phyloP scores from a whole-genome alignment of 2,329 filamentous ascomycete genomes.

The Alternaria novae-zelandiae region DNA sequence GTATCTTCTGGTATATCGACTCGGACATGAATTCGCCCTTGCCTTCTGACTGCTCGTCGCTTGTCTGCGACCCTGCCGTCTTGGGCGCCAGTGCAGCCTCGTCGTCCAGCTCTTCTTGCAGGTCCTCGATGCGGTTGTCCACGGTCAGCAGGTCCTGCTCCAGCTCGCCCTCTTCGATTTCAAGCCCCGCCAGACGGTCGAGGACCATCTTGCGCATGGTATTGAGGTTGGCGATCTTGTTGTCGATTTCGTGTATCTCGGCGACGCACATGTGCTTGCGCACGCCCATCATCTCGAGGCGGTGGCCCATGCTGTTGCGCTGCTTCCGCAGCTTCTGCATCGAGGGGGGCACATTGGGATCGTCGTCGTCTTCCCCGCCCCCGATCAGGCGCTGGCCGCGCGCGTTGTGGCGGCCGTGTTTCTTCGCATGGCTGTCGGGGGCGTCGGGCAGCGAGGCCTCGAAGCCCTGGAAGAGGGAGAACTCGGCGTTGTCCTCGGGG shows the following conservation, averaged over 20 bases:
- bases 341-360: conserved; percentile 66
- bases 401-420: conserved; percentile 70
- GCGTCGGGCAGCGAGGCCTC: conserved; percentile 84
- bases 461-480: conserved; percentile 96
- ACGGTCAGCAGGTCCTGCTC: conserved; percentile 79
- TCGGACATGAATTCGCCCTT: conserved; percentile 86
- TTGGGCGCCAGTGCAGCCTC: conserved; percentile 54
- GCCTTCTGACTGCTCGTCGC: conserved; percentile 63
- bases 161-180: conserved; percentile 87
- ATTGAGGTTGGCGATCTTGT: conserved; percentile 91
- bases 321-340: conserved; percentile 80
- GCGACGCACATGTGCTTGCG: conserved; percentile 97
- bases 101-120: conserved; percentile 65
- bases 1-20: conserved; percentile 93
- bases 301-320: conserved; percentile 78
- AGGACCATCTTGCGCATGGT: conserved; percentile 92
- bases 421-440: conserved; percentile 61
- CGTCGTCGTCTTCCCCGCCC: conserved; percentile 61
- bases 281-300: conserved; percentile 87
- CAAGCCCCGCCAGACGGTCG: conserved; percentile 81
- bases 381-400: conserved; percentile 77
- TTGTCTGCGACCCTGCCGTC: conserved; percentile 44
- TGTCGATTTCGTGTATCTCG: conserved; percentile 95
- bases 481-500: conserved; percentile 82
- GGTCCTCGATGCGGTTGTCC: conserved; percentile 67